Base-by-base conservation (phyloP, 1,284 basidiomycete species). In the Cryptococcus sp. region DNA sequence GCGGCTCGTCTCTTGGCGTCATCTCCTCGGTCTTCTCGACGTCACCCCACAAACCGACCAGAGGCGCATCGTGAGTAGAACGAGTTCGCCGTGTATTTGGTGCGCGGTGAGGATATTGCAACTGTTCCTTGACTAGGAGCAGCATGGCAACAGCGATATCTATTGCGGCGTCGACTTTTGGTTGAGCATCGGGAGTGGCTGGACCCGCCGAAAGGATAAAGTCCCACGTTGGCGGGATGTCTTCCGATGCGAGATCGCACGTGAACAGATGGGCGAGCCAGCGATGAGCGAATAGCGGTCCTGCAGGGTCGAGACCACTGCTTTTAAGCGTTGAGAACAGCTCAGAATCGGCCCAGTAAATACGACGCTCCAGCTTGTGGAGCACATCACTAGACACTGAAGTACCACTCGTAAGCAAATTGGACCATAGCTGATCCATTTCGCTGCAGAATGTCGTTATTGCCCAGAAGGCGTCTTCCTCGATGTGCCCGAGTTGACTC, bases 391-490 rank as follows among this genome's bases (percentile, higher is more conserved):
- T 35, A 38, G 55, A 54, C 40, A 11, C 50, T 41, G 31, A 63
- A 47, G 19, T 31, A 38, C n/a, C 41, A 31, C 16, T 46, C 39
- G 3, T 49, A 13, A 11, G 31, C 46, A 3, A 39, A 54, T 17
- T 22, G 17, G 11, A 61, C 60, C n/a, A 56, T 27, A 3, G 58
- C 62, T 38, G 70, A 31, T 69, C 71, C 11, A 74, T 59, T 23
- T 75, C 74, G 15, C 62, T 53, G 54, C 75, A 66, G n/a, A 78
- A 42, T 3, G 68, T 69, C 3, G 64, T 58, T 19, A 78, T 64
- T 13, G 70, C 71, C 75, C 76, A 77, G 57, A 71, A 80, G 11
- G 73, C 69, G 48, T 77, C 72, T 47, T 76, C 76, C 54, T 79
- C 78, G 2, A 68, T 73, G 46, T 71, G 58, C 7, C 39, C 20